Base-by-base conservation (phyloP, 192 early-diverging fungal genomes). In the Dimargaris xerosporica region DNA sequence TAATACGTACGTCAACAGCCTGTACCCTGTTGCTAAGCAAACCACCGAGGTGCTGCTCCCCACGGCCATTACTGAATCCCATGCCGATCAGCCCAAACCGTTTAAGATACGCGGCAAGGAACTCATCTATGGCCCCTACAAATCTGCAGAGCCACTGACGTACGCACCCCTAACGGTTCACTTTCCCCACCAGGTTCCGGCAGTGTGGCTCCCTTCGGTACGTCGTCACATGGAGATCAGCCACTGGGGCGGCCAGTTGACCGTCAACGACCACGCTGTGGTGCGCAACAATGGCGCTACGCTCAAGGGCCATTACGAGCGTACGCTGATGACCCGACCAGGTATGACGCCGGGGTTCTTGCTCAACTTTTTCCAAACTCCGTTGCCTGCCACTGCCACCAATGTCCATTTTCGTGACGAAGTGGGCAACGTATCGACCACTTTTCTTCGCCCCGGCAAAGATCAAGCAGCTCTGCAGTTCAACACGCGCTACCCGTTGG, bases 381-480 rank as follows among this genome's bases (percentile, higher is more conserved):
- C 62, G 41, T 75, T 98, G 16, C 94, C 94, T 4, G 75, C 75
- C 0, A 70, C 75, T 3, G 90, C 87, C 9, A 59, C 75, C 15
- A 76, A 91, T 43, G 79, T 89, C 51, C 96, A 91, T 70, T 94
- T 82, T 66, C 78, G 85, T 41, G 92, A 95, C 69, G 85, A 87
- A 54, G 89, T 97, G 64, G 96, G 96, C 30, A 99, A 99, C 70
- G 90, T 99, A 58, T 95, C 92, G 11, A 99, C 96, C 15, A 94
- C 94, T 16, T 56, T 77, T 29, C 65, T 85, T 56, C 66, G 71
- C 45, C 51, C 78, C 34, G 82, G 79, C 17, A 54, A 60, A 0
- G 61, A 70, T 17, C 62, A 68, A 25, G 73, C 84, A 19, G 65
- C 87, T 16, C 71, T 99, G 67, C 80, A 85, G 44, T 72, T 98